These are phyloP conservation scores for Mollisiaceae sp. DNA, from an alignment of 2,329 filamentous ascomycete genomes.

Conservation along the genomic window DNA sequence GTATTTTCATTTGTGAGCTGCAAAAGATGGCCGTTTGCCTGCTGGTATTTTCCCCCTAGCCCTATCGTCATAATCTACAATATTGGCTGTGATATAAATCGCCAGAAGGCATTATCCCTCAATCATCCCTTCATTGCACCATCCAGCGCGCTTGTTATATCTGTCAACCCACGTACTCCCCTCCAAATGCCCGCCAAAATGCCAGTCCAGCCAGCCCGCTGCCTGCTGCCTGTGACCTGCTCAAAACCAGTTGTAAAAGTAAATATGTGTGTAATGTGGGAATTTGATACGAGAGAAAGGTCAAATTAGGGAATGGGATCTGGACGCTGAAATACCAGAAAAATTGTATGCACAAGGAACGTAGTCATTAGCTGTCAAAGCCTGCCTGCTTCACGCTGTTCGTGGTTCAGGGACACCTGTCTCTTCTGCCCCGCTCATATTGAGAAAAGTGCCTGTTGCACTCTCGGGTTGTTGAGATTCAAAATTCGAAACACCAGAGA, in stretches of 20 bases:
- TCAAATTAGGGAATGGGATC: neutral
- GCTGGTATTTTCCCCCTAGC: slow-evolving; percentile 5
- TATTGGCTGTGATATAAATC: neutral
- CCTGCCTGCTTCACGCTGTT: slow-evolving; percentile 27
- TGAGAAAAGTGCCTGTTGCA: slow-evolving; percentile 25
- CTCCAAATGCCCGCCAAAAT: neutral
- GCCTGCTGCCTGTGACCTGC: neutral
- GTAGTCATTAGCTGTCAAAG: slow-evolving; percentile 8
- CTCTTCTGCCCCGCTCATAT: slow-evolving; percentile 19
- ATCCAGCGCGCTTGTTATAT: neutral
- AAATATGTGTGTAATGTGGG: slow-evolving; percentile 7
- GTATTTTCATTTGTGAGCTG: slow-evolving; percentile 3
- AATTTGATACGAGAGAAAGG: slow-evolving; percentile 11
- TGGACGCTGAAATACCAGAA: slow-evolving; percentile 1
- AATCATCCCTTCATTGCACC: slow-evolving; percentile 5
- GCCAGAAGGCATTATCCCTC: slow-evolving; percentile 8
- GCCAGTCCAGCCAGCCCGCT: neutral
- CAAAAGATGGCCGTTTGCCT: slow-evolving; percentile 1
- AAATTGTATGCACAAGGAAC: slow-evolving; percentile 10
- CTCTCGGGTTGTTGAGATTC: slow-evolving; percentile 31
- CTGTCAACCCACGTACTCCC: neutral
- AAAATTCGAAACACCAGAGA: slow-evolving; percentile 41
- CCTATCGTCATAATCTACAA: slow-evolving; percentile 9
- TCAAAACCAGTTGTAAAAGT: neutral
- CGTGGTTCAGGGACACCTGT: slow-evolving; percentile 25